Conservation (phyloP, 768 basidiomycete species). For the Mrakia gelida region DNA sequence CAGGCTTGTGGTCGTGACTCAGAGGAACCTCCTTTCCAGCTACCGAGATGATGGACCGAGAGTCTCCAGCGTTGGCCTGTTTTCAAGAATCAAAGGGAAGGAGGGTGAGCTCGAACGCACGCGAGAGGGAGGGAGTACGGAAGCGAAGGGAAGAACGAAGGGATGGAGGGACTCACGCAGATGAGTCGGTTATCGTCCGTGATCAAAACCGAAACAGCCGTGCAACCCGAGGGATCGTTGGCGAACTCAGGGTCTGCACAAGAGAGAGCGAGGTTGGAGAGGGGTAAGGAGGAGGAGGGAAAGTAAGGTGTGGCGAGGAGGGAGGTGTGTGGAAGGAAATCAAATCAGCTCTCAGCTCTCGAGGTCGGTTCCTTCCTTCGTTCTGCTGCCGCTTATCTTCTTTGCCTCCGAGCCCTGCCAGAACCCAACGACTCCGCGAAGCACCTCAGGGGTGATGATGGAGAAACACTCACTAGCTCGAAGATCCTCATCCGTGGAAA, state of each 20-base stretch:
- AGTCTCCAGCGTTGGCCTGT: slow-evolving; percentile 97
- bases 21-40: slow-evolving; percentile 82
- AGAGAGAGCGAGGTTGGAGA: background rate
- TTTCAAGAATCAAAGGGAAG: background rate
- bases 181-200: slow-evolving; percentile 69
- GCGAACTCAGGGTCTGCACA: slow-evolving; percentile 72
- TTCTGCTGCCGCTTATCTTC: background rate
- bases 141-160: slow-evolving; percentile 19
- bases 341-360: slow-evolving; percentile 14
- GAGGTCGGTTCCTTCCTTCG: background rate
- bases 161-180: slow-evolving; percentile 37
- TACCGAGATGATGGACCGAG: slow-evolving; percentile 77
- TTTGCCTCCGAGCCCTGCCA: background rate
- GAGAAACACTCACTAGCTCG: slow-evolving; percentile 58
- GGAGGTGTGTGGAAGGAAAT: background rate
- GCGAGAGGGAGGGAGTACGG: slow-evolving; percentile 15
- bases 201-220: slow-evolving; percentile 81
- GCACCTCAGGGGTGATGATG: too few relatives aligned
- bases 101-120: slow-evolving; percentile 15
- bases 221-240: slow-evolving; percentile 92
- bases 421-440: background rate
- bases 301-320: too few relatives aligned
- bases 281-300: too few relatives aligned
- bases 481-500: slow-evolving; percentile 92
- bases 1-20: slow-evolving; percentile 94